Base-by-base conservation (phyloP, 164 flowering plant genomes). In the Cinnamomum chago region DNA sequence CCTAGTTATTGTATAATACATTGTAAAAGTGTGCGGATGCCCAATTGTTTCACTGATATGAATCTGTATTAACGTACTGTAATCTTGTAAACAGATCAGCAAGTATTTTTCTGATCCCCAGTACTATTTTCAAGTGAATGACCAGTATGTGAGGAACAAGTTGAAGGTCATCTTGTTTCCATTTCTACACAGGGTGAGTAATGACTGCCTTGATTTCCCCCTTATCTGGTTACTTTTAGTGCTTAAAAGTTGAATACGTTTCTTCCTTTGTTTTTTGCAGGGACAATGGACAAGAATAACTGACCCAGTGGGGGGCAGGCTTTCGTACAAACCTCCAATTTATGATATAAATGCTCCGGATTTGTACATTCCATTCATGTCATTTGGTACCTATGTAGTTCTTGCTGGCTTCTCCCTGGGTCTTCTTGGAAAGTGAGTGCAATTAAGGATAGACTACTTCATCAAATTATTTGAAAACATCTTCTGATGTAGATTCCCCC, bases 101-200 rank as follows among this genome's bases (percentile, higher is more conserved):
- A 83, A 84, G 78, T 90, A 89, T 68, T 87, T 90, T 64, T 86
- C 95, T 14, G 86, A 92, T 75, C 91, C 94, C 1, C 91, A 89
- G 66, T 90, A 92, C 77, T 92, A 92, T 72, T 92, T 92, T 75
- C 91, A 89, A 85, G 97, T 90, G 70, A 89, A 89, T 77, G 90
- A 90, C 71, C 88, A 85, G n/a, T 92, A 90, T 62, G 97, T 92
- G 83, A 81, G 82, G 82, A 92, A 90, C 78, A 92, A 92, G 81
- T 78, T 92, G 86, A 92, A 89, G 77, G 87, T 90, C 40, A 81
- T 89, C 35, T 78, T 92, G 68, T 82, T 89, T 70, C 97, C 97
- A 25, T 92, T 90, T 62, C 83, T 90, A 18, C 92, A 88, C 81
- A 80, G 88, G 83, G 96, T 90, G 83, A 62, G 84, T 27, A 17